phyloP scores from a whole-genome alignment of 176 grass and related monocot species.

The Ensete glaucum region DNA sequence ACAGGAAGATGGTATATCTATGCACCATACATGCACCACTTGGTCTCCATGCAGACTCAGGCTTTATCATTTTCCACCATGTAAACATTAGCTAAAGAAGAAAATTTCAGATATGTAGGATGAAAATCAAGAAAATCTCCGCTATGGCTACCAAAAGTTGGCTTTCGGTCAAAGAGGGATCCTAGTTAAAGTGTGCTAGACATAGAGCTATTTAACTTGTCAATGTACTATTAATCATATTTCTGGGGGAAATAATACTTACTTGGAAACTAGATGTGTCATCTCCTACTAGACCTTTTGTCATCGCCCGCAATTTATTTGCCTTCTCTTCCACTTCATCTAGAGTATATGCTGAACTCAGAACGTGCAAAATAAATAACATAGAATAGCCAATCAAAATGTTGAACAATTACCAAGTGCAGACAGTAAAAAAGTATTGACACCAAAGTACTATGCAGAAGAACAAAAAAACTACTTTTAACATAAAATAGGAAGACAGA shows the following conservation, averaged over 20 bases:
- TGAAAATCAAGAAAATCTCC: too few species aligned
- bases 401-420: background rate
- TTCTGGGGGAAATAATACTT: background rate
- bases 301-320: slow-evolving; percentile 33
- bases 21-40: too few species aligned
- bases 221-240: background rate
- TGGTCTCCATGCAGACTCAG: too few species aligned
- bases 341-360: slow-evolving; percentile 49
- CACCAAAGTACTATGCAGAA: slow-evolving; percentile 2
- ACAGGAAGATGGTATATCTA: too few species aligned
- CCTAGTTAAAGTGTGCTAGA: too few species aligned
- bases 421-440: background rate
- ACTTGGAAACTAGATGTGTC: slow-evolving; percentile 23
- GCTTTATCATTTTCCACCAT: too few species aligned
- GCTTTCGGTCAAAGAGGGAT: too few species aligned
- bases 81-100: too few species aligned
- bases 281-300: slow-evolving; percentile 13
- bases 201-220: background rate
- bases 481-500: too few species aligned
- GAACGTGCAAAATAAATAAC: background rate
- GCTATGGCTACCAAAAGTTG: too few species aligned
- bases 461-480: too few species aligned
- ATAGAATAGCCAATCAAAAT: background rate
- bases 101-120: too few species aligned
- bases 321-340: slow-evolving; percentile 51